phyloP scores from a whole-genome alignment of 306 rosid species.

The Mimosa pudica region DNA sequence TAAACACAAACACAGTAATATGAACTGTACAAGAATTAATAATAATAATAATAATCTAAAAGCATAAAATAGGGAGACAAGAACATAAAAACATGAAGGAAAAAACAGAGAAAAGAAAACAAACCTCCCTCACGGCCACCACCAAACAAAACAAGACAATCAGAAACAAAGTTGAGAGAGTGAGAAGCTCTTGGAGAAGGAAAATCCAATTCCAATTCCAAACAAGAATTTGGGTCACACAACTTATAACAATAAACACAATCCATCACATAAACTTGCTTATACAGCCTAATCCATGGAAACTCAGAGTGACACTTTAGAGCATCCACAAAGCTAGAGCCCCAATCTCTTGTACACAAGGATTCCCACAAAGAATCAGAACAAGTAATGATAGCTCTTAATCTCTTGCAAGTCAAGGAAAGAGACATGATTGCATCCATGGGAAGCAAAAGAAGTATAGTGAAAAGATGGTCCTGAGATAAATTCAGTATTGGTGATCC shows the following conservation, averaged over 20 bases:
- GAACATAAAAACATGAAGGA: neutral
- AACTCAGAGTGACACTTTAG: slow-evolving; percentile 46
- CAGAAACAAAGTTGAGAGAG: slow-evolving; percentile 89
- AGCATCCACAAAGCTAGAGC: slow-evolving; percentile 63
- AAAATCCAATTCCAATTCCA: slow-evolving; percentile 33
- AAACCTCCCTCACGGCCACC: slow-evolving; percentile 95
- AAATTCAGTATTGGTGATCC: slow-evolving; percentile 69
- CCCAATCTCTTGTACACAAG: slow-evolving; percentile 76
- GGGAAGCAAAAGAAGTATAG: slow-evolving; percentile 71
- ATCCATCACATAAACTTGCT: slow-evolving; percentile 58
- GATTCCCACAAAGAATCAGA: slow-evolving; percentile 79
- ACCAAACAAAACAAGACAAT: slow-evolving; percentile 77
- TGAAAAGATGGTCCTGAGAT: slow-evolving; percentile 70
- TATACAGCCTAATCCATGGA: slow-evolving; percentile 81
- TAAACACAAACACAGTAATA: neutral
- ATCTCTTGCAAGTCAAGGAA: slow-evolving; percentile 79
- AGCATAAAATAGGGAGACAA: slow-evolving; percentile 13
- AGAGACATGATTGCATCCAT: slow-evolving; percentile 70
- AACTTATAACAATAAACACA: slow-evolving; percentile 59
- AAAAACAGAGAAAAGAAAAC: slow-evolving; percentile 27
- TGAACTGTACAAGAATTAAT: neutral
- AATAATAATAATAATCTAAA: neutral
- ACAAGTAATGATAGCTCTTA: slow-evolving; percentile 47
- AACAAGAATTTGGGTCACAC: slow-evolving; percentile 39
- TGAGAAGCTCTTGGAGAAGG: slow-evolving; percentile 92